A percentile compares a stretch with the other conserved stretches of the same genome.
These are phyloP conservation scores for Helminthosporium solani DNA, from an alignment of 2,329 filamentous ascomycete genomes.

Conservation along the genomic window DNA sequence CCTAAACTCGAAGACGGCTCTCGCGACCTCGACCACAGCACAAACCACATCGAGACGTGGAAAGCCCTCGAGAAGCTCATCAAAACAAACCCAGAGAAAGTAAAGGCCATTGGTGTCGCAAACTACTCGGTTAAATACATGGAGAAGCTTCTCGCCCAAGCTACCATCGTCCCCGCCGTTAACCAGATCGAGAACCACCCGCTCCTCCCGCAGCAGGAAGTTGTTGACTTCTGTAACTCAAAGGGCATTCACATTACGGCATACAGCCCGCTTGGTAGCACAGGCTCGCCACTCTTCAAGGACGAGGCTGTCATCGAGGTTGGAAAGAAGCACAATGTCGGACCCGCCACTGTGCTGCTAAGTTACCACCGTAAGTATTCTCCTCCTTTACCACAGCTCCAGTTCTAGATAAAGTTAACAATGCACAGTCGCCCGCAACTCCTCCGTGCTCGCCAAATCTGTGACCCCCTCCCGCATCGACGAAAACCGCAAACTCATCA, in stretches of 20 bases:
- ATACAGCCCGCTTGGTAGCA: constrained; percentile 58
- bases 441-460: constrained; percentile 72
- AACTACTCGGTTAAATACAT: constrained; percentile 53
- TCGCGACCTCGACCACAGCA: constrained; percentile 68
- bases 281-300: constrained; percentile 50
- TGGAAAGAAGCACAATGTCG: constrained; percentile 52
- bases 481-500: constrained; percentile 67
- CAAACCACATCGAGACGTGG: constrained; percentile 76
- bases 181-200: constrained; percentile 78
- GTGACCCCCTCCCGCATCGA: constrained; percentile 68
- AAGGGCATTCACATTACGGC: constrained; percentile 72
- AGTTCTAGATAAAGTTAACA: constrained; percentile 8
- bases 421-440: constrained; percentile 62
- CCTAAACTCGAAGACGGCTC: constrained; percentile 72
- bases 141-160: constrained; percentile 55
- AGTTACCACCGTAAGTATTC: constrained; percentile 67
- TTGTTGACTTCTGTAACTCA: constrained; percentile 66
- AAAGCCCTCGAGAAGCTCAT: constrained; percentile 68
- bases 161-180: constrained; percentile 65
- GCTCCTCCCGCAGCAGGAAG: constrained; percentile 68
- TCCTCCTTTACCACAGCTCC: not conserved
- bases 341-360: constrained; percentile 60
- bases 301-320: constrained; percentile 50
- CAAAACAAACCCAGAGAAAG: constrained; percentile 46
- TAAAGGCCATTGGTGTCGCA: constrained; percentile 53